Conservation (phyloP, 371 early-diverging fungal genomes). For the Apophysomyces trapeziformis region DNA sequence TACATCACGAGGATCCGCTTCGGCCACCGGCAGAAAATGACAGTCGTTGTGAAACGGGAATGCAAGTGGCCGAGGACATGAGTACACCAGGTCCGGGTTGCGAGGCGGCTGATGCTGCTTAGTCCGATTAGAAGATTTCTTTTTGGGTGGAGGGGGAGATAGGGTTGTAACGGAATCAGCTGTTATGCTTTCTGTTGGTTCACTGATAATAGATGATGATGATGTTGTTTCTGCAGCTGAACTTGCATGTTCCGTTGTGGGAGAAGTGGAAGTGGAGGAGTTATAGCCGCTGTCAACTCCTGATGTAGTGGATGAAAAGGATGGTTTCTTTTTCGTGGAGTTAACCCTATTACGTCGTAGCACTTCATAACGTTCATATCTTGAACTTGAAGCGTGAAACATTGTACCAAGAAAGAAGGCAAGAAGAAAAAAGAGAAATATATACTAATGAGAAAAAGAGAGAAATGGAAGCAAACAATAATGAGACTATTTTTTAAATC, state of each 20-base stretch:
- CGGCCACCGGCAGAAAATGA: conserved; percentile 55
- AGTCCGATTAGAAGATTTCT: conserved; percentile 15
- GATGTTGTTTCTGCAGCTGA: conserved; percentile 12
- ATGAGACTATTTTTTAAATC: conserved; percentile 7
- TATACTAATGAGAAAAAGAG: conserved; percentile 17
- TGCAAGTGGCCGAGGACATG: conserved; percentile 53
- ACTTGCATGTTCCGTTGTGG: conserved; percentile 19
- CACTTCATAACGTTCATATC: conserved; percentile 43
- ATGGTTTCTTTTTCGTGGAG: conserved; percentile 29
- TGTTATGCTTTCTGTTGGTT: conserved; percentile 3
- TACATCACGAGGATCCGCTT: conserved; percentile 55
- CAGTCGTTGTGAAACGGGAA: conserved; percentile 61
- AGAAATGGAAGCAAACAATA: conserved; percentile 14
- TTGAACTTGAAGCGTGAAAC: conserved; percentile 43
- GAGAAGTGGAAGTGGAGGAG: conserved; percentile 42
- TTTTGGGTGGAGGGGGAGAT: conserved; percentile 12
- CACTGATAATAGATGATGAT: conserved; percentile 10
- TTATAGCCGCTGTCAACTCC: conserved; percentile 50
- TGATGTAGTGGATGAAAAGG: conserved; percentile 42
- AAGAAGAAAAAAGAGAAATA: conserved; percentile 9
- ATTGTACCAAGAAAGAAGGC: conserved; percentile 3
- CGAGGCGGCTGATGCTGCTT: conserved; percentile 32
- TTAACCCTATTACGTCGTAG: conserved; percentile 25
- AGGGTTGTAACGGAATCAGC: conserved; percentile 15
- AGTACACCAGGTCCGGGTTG: conserved; percentile 51